phyloP scores from a whole-genome alignment of 2,329 filamentous ascomycete species.

The Myrmaecium sp. region DNA sequence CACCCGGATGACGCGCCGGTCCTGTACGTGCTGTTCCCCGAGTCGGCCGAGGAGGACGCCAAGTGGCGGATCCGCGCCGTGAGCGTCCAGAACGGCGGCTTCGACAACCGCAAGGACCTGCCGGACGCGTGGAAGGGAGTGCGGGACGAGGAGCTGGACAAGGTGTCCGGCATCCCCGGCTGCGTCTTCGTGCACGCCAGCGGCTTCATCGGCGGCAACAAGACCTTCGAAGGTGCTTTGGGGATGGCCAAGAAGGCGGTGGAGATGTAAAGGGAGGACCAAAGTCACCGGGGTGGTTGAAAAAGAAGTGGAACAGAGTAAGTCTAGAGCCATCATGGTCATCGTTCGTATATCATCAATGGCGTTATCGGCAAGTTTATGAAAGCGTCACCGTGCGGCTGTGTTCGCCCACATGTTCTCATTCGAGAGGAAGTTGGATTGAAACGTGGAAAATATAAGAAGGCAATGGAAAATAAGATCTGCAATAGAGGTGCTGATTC shows the following conservation, averaged over 20 bases:
- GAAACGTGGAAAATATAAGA: no score
- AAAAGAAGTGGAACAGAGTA: no score
- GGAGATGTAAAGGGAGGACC: conserved; percentile 17
- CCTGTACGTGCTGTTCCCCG: conserved; percentile 81
- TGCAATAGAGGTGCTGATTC: no score
- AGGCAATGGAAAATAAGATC: no score
- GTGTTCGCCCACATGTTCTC: no score
- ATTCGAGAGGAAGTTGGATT: no score
- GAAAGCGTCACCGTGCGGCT: no score
- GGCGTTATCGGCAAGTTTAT: no score
- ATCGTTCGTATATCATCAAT: no score
- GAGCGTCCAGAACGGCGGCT: conserved; percentile 68
- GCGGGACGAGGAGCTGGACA: conserved; percentile 69
- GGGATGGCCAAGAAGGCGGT: conserved; percentile 70
- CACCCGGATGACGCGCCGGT: conserved; percentile 38
- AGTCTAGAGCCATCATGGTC: no score
- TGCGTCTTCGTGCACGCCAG: conserved; percentile 87
- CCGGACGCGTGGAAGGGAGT: conserved; percentile 87
- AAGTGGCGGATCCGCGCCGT: conserved; percentile 94
- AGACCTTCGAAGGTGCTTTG: conserved; percentile 73
- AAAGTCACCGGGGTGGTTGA: no score
- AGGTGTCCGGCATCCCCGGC: conserved; percentile 49
- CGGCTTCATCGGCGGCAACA: conserved; percentile 92
- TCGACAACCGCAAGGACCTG: conserved; percentile 79
- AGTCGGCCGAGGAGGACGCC: conserved; percentile 54